Conservation (phyloP, 257 asterid genomes). For the Rhazya stricta region DNA sequence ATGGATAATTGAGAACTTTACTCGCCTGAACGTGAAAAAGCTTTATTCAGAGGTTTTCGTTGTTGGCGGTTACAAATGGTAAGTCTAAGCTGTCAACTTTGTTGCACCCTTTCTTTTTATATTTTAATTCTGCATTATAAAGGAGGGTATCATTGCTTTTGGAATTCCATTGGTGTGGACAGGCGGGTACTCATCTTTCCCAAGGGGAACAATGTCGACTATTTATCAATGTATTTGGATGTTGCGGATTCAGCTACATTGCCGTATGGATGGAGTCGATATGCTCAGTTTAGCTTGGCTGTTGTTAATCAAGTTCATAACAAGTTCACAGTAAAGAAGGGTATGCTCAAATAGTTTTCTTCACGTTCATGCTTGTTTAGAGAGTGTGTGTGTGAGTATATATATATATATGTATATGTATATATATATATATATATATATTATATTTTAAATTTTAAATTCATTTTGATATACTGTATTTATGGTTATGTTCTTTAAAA, state of each 20-base stretch:
- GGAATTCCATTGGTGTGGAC: constrained; percentile 30
- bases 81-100: constrained; percentile 15
- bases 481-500: background rate
- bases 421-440: too few relatives aligned
- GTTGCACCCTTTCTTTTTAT: background rate
- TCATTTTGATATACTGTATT: background rate
- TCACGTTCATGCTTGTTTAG: background rate
- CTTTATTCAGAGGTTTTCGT: constrained; percentile 72
- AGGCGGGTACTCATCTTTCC: constrained; percentile 98
- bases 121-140: constrained; percentile 2
- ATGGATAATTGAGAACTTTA: constrained; percentile 76
- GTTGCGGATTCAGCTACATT: constrained; percentile 78
- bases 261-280: constrained; percentile 91
- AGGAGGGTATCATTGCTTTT: constrained; percentile 12
- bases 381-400: too few relatives aligned
- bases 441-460: too few relatives aligned
- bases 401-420: too few relatives aligned
- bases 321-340: constrained; percentile 68
- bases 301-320: constrained; percentile 67
- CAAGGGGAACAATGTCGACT: constrained; percentile 86
- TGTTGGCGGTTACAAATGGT: constrained; percentile 92
- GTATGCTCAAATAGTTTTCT: constrained; percentile 29
- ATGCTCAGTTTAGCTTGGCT: constrained; percentile 90
- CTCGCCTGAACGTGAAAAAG: constrained; percentile 69
- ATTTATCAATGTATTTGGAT: constrained; percentile 81